Base-by-base conservation (phyloP, 1,284 basidiomycete species). In the Trametes hirsuta region DNA sequence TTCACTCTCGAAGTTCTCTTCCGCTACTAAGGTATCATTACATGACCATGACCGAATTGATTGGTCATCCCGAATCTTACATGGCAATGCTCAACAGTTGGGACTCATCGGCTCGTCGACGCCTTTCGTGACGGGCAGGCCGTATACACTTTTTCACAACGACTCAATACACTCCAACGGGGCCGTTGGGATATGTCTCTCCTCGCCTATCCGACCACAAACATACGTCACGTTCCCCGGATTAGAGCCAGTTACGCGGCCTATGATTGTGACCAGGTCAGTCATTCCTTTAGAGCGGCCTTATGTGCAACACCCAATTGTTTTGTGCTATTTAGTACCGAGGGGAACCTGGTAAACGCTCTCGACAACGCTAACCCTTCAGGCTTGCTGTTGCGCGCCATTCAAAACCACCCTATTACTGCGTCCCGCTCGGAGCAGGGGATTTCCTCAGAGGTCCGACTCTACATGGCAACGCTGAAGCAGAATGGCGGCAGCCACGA, bases 81-180 rank as follows among this genome's bases (percentile, higher is more conserved):
- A 39, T 40, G 10, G 35, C 6, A 40, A 59, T 39, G 24, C 24
- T 45, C 12, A 14, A 21, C 66, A 93, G 87, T 74, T 92, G 39
- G 92, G 92, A 14, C 78, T 94, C 21, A 73, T 91, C 12, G 88
- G 87, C 0, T 81, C 92, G 0, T 88, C 90, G 0, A 96, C 94
- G 0, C 93, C 94, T 0, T 96, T 96, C 72, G 78, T 94, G 21
- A 95, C 93, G 0, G 92, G 91, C 10, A 79, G 89, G 21, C 89
- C 90, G 1, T 85, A 90, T 49, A 95, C 94, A 0, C 76, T 96
- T 2, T 87, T 94, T 65, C 75, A 84, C 63, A 84, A 87, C 53
- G 76, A 77, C 34, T 69, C 79, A 2, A 81, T 93, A 22, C 74
- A 83, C 63, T 84, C 83, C 0, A 75, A 82, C 1, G 94, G 94